Percentiles rank a stretch among this genome's conserved stretches.
Conservation (phyloP, 2,329 filamentous ascomycete species). For the Curvularia sp. region DNA sequence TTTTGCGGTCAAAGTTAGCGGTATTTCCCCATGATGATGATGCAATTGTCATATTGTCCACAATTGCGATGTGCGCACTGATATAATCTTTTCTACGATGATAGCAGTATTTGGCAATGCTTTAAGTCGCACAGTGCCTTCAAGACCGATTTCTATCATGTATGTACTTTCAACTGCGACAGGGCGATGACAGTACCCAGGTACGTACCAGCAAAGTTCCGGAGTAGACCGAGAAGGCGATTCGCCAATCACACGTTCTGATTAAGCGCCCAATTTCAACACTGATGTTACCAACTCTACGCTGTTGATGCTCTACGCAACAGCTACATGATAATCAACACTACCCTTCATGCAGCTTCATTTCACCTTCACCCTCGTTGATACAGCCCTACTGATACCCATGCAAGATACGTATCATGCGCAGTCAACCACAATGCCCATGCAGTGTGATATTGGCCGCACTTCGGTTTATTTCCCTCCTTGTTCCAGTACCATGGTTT, state of each 20-base stretch:
- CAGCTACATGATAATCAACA: background rate
- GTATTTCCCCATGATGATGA: background rate
- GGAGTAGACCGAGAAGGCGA: background rate
- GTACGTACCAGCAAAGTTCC: background rate
- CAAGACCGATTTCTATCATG: background rate
- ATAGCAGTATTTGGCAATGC: background rate
- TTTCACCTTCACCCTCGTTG: background rate
- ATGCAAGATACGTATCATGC: background rate
- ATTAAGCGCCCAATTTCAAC: slow-evolving; percentile 10
- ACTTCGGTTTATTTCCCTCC: background rate
- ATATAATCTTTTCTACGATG: too few species aligned
- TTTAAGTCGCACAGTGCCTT: background rate
- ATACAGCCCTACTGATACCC: background rate
- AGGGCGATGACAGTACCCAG: background rate
- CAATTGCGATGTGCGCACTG: background rate
- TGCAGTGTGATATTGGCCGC: slow-evolving; percentile 6
- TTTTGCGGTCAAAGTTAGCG: background rate
- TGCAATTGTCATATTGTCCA: background rate
- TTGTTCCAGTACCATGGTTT: background rate
- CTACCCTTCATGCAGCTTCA: background rate
- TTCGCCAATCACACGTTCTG: slow-evolving; percentile 4
- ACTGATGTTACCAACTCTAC: slow-evolving; percentile 1
- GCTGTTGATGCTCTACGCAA: background rate
- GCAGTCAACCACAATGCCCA: background rate
- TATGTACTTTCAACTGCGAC: background rate